Percentiles rank a stretch among this genome's conserved stretches.
phyloP scores from a whole-genome alignment of 2,329 filamentous ascomycete species.

The Emergomyces africanus region DNA sequence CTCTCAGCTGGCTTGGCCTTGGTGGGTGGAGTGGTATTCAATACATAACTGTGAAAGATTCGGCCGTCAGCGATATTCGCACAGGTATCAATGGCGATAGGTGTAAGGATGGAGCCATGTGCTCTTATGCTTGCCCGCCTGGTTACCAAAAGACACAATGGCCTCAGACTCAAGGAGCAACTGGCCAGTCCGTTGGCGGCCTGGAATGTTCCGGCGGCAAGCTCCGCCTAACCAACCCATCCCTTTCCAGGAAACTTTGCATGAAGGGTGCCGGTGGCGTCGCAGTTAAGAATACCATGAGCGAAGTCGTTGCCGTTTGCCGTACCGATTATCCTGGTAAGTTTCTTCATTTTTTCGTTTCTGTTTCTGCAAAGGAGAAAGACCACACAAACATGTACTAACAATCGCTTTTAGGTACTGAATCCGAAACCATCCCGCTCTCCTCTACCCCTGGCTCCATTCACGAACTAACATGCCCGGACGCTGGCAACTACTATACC shows the following conservation, averaged over 20 bases:
- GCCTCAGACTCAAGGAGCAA: constrained; percentile 63
- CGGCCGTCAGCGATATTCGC: constrained; percentile 52
- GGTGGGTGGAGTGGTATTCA: constrained; percentile 75
- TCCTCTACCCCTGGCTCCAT: constrained; percentile 46
- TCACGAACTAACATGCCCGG: constrained; percentile 60
- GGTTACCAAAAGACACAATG: constrained; percentile 92
- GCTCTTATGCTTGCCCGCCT: constrained; percentile 84
- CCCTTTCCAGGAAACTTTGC: constrained; percentile 58
- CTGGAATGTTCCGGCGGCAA: constrained; percentile 61
- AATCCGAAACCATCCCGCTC: constrained; percentile 73
- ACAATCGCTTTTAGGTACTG: constrained; percentile 41
- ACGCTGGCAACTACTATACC: constrained; percentile 58
- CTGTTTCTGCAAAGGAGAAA: background rate
- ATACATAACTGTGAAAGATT: constrained; percentile 39
- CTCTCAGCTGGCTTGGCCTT: constrained; percentile 54
- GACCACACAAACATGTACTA: background rate
- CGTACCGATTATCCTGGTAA: constrained; percentile 89
- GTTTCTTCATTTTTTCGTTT: constrained; percentile 7
- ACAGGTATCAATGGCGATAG: constrained; percentile 48
- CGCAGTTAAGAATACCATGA: constrained; percentile 61
- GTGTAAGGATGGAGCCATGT: constrained; percentile 56
- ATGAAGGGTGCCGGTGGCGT: constrained; percentile 58
- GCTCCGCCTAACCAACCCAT: constrained; percentile 61
- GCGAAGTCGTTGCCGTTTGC: constrained; percentile 59
- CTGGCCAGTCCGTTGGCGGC: constrained; percentile 77